phyloP scores from a whole-genome alignment of 2,329 filamentous ascomycete genomes.

The Colletotrichum sp. region DNA sequence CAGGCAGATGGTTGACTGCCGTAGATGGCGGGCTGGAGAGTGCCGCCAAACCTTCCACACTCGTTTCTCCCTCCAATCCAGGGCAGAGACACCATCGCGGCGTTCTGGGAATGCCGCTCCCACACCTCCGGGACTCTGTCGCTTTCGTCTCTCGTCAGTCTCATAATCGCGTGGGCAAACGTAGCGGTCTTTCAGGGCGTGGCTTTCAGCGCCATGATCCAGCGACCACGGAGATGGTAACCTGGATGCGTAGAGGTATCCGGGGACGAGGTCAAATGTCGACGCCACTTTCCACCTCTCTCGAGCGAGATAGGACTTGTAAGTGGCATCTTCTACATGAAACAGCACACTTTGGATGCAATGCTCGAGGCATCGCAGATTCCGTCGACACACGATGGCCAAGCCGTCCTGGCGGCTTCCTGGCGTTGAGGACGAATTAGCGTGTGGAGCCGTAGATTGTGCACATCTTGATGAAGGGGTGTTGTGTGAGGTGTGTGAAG shows the following conservation, averaged over 20 bases:
- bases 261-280: not conserved
- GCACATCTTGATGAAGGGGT: constrained; percentile 14
- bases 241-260: not conserved
- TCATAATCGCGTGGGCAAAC: not conserved
- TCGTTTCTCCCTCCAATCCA: constrained; percentile 18
- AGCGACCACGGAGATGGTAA: not conserved
- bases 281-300: not conserved
- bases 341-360: constrained; percentile 9
- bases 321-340: constrained; percentile 13
- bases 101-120: not conserved
- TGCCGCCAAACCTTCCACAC: constrained; percentile 12
- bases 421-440: constrained; percentile 8
- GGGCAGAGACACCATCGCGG: not conserved
- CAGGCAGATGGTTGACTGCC: not conserved
- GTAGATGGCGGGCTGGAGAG: not conserved
- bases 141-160: constrained; percentile 8
- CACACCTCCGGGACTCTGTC: not conserved
- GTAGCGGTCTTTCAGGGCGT: not conserved
- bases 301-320: not conserved
- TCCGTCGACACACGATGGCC: constrained; percentile 2
- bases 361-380: not conserved
- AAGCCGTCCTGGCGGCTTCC: constrained; percentile 7
- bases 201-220: not conserved
- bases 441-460: constrained; percentile 13
- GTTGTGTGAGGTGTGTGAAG: constrained; percentile 8